Conservation (phyloP, 768 basidiomycete species). For the Suillus bovinus region DNA sequence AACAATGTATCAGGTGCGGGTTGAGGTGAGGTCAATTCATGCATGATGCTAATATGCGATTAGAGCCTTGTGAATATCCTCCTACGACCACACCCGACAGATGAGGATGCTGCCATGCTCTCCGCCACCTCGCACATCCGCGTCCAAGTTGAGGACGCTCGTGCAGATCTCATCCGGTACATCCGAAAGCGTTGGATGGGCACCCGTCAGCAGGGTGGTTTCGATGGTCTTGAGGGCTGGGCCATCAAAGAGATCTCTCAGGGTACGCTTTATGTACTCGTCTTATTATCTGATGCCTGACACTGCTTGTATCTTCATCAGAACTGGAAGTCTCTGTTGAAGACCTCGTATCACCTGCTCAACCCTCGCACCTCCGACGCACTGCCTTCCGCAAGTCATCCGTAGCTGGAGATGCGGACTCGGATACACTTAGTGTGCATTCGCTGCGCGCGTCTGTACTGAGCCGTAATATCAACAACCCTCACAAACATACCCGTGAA, state of each 20-base stretch:
- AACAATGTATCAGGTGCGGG: slow-evolving; percentile 71
- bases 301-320: slow-evolving; percentile 27
- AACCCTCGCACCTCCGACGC: slow-evolving; percentile 22
- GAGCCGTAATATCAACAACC: slow-evolving; percentile 30
- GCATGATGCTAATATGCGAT: slow-evolving; percentile 9
- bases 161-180: slow-evolving; percentile 48
- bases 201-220: slow-evolving; percentile 76
- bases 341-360: slow-evolving; percentile 60
- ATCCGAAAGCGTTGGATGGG: slow-evolving; percentile 77
- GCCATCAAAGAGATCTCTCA: slow-evolving; percentile 77
- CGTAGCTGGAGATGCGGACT: slow-evolving; percentile 29
- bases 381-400: slow-evolving; percentile 11
- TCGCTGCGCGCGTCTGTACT: slow-evolving; percentile 48
- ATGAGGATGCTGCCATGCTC: slow-evolving; percentile 61
- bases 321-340: slow-evolving; percentile 81
- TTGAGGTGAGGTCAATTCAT: neutral
- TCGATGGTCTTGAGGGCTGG: slow-evolving; percentile 84
- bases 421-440: slow-evolving; percentile 44
- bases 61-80: slow-evolving; percentile 78
- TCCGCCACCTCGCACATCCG: slow-evolving; percentile 70
- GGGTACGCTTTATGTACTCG: slow-evolving; percentile 19
- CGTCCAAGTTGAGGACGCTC: slow-evolving; percentile 71
- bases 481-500: slow-evolving; percentile 24
- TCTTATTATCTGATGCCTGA: neutral
- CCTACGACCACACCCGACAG: slow-evolving; percentile 63